Evolutionary conservation across 805 yeast genomes (phyloP), one percentile per base, ranked within the genome.

Genomic region (Saturnispora galanensis): DNA sequence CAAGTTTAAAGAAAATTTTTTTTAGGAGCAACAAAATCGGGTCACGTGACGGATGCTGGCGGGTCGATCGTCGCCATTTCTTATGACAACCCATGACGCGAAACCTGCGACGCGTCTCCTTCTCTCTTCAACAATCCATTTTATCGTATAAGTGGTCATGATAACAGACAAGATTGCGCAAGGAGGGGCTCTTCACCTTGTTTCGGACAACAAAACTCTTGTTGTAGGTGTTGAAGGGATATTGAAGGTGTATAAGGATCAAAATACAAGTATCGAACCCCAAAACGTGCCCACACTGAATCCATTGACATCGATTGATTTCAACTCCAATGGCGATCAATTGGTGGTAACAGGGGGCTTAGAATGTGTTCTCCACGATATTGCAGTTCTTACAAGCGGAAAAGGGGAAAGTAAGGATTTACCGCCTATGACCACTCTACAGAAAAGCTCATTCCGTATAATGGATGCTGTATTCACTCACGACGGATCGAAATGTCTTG

Each of bases 381-480:
- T 69, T 38, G 45, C 48, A 5, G 39, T 28, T 10, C 39, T 47
- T 30, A 42, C 47, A 11, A 32, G 35, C 6, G 42, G 35, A 7
- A 13, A 17, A 10, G 41, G 38, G 2, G 39, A 31, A 35, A 17
- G 33, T 8, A 38, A 21, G 10, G 47, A 38, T 13, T 32, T 31
- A 5, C 38, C 34, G 16, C 37, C 35, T 35, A 45, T 45, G 42
- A 35, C 31, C 18, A 31, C 33, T 2, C n/a, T 50, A 17, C 42
- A 45, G 38, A 50, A 50, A 21, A 50, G 47, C 37, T 37, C 46
- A n/a, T 39, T 47, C 7, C 31, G 38, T 8, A 43, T 79, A 17
- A 63, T 84, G 49, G 80, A 74, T 50, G 69, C 75, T 7, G 64
- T 63, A 11, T 73, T 77, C 53, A 74, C 81, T 17, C 84, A 82